Percentiles rank a stretch among this genome's conserved stretches.
Evolutionary conservation across 306 rosid genomes (phyloP).

Genomic region (Cucumis cinereus): DNA sequence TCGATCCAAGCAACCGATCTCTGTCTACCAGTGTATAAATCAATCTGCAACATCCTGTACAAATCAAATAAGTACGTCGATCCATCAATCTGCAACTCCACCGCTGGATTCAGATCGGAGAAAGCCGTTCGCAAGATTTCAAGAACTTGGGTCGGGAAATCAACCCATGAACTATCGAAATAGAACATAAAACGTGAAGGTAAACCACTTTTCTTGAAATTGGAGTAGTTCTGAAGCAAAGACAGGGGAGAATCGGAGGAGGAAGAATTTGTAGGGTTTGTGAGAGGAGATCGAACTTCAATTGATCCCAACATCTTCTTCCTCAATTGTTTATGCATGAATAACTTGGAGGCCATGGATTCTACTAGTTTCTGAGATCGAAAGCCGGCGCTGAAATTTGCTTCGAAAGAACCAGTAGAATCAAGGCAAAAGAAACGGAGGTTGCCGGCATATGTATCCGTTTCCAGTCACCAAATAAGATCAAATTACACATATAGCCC

Average conservation of each 20-base stretch:
- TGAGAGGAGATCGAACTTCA: conserved; percentile 5
- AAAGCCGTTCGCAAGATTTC: conserved; percentile 22
- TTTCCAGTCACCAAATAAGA: background rate
- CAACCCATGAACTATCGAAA: conserved; percentile 27
- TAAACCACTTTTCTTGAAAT: conserved; percentile 25
- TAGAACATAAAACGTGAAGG: conserved; percentile 47
- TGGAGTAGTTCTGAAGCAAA: conserved; percentile 18
- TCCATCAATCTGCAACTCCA: conserved; percentile 25
- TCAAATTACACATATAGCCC: background rate
- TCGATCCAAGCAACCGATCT: conserved; percentile 65
- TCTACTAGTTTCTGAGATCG: conserved; percentile 15
- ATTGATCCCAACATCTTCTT: conserved; percentile 13
- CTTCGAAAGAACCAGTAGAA: conserved; percentile 17
- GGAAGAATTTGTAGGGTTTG: background rate
- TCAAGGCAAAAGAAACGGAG: background rate
- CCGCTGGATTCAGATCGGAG: conserved; percentile 18
- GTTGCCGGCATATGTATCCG: conserved; percentile 3
- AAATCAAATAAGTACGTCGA: conserved; percentile 31
- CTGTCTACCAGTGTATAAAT: conserved; percentile 20
- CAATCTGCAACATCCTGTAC: conserved; percentile 40
- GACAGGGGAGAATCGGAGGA: conserved; percentile 5
- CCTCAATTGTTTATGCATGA: background rate
- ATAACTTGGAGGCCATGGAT: conserved; percentile 23
- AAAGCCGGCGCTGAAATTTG: background rate
- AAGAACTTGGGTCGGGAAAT: conserved; percentile 20